Evolutionary conservation across 805 yeast genomes (phyloP).

Genomic region (Myxozyma melibiosi): DNA sequence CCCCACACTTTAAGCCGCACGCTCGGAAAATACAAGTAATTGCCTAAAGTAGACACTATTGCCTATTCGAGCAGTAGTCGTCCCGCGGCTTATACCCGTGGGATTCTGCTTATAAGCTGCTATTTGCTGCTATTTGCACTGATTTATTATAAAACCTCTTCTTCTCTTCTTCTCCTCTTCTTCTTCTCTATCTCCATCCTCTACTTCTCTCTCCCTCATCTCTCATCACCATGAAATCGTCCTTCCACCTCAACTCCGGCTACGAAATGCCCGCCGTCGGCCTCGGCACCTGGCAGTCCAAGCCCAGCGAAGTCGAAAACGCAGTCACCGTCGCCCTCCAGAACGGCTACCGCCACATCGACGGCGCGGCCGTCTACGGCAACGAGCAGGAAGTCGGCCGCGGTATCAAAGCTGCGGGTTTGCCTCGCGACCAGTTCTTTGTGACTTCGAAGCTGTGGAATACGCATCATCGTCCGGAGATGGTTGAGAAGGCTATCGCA

Average conservation of each 20-base stretch:
- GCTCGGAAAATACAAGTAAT: background rate
- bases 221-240: background rate
- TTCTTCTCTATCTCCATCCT: background rate
- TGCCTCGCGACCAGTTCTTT: constrained; percentile 55
- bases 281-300: constrained; percentile 67
- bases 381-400: constrained; percentile 68
- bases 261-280: constrained; percentile 64
- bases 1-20: too few relatives aligned
- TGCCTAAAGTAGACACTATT: too few relatives aligned
- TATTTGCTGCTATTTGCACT: too few relatives aligned
- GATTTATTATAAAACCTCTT: background rate
- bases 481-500: constrained; percentile 54
- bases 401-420: constrained; percentile 47
- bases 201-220: background rate
- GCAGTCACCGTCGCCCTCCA: constrained; percentile 63
- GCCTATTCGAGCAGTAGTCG: too few relatives aligned
- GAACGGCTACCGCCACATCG: constrained; percentile 70
- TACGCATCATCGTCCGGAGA: constrained; percentile 45
- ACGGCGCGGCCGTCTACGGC: constrained; percentile 69
- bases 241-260: constrained; percentile 58
- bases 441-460: constrained; percentile 69
- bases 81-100: too few relatives aligned
- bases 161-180: background rate
- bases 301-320: constrained; percentile 49
- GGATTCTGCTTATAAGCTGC: too few relatives aligned